Percentiles rank a stretch among this genome's conserved stretches.
Evolutionary conservation across 768 basidiomycete species (phyloP).

Genomic region (Podaxis pistillaris): DNA sequence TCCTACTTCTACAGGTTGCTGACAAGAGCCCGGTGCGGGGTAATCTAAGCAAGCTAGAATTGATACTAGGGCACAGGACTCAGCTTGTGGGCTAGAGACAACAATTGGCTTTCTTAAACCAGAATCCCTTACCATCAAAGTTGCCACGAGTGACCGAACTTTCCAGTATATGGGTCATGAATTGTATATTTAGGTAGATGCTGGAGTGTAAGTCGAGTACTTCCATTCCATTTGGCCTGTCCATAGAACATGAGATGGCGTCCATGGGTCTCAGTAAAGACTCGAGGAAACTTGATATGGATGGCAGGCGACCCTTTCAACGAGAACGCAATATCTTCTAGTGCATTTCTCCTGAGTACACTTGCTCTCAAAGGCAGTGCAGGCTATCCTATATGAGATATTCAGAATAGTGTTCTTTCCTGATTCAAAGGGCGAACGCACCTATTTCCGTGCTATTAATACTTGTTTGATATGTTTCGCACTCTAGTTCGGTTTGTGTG

Average conservation of each 20-base stretch:
- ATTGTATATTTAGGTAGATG: background rate
- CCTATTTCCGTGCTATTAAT: no score
- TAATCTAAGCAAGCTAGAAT: slow-evolving; percentile 47
- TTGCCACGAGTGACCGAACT: slow-evolving; percentile 60
- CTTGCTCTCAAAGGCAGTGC: background rate
- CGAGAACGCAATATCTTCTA: background rate
- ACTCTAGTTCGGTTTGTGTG: no score
- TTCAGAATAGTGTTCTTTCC: background rate
- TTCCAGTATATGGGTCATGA: slow-evolving; percentile 39
- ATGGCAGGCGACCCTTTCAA: no score
- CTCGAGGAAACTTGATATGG: no score
- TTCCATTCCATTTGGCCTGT: background rate
- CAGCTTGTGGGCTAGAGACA: slow-evolving; percentile 51
- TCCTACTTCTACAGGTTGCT: background rate
- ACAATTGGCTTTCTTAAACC: slow-evolving; percentile 59
- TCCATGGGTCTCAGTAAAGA: no score
- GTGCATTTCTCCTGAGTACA: background rate
- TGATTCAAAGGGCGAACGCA: no score
- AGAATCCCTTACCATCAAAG: slow-evolving; percentile 55
- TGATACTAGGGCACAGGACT: slow-evolving; percentile 44
- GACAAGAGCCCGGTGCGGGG: slow-evolving; percentile 42
- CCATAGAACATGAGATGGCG: background rate
- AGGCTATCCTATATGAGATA: background rate
- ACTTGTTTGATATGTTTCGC: no score
- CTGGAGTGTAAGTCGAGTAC: background rate